phyloP scores from a whole-genome alignment of 257 asterid species.

The Rehmannia glutinosa region DNA sequence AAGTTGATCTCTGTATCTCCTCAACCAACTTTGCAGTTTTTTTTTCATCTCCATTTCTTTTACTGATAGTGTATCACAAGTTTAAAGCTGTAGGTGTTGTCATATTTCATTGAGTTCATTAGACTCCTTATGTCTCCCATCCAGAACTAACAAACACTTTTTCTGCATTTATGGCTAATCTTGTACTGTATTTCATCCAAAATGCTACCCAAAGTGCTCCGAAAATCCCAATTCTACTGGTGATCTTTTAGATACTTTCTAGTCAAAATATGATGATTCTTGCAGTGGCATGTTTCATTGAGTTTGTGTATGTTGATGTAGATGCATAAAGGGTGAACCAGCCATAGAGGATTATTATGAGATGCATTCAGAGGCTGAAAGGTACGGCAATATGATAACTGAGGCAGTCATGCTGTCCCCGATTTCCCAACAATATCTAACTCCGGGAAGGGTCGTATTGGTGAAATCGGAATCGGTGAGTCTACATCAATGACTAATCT shows the following conservation, averaged over 20 bases:
- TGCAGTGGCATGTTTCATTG: constrained; percentile 7
- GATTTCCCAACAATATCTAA: constrained; percentile 60
- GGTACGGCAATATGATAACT: constrained; percentile 34
- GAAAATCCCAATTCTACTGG: constrained; percentile 2
- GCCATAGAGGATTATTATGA: constrained; percentile 92
- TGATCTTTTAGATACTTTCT: constrained; percentile 10
- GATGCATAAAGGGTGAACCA: constrained; percentile 98
- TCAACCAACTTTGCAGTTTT: not conserved
- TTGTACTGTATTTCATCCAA: not conserved
- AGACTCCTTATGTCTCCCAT: not conserved
- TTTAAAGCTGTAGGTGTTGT: not conserved
- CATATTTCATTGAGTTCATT: not conserved
- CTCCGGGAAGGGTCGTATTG: constrained; percentile 83
- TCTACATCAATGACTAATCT: constrained; percentile 6
- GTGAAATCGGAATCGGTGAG: constrained; percentile 80
- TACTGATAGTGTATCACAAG: not conserved
- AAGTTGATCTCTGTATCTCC: not conserved
- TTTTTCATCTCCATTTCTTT: not conserved
- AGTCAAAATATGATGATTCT: not conserved
- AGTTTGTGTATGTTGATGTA: constrained; percentile 32
- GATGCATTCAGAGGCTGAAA: constrained; percentile 68
- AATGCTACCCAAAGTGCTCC: not conserved
- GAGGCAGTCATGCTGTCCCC: constrained; percentile 81
- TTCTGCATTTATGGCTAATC: not conserved
- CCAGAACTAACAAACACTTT: not conserved